Evolutionary conservation across 768 basidiomycete species (phyloP), one percentile per base, ranked within the genome.

Genomic region (Trametes villosa): DNA sequence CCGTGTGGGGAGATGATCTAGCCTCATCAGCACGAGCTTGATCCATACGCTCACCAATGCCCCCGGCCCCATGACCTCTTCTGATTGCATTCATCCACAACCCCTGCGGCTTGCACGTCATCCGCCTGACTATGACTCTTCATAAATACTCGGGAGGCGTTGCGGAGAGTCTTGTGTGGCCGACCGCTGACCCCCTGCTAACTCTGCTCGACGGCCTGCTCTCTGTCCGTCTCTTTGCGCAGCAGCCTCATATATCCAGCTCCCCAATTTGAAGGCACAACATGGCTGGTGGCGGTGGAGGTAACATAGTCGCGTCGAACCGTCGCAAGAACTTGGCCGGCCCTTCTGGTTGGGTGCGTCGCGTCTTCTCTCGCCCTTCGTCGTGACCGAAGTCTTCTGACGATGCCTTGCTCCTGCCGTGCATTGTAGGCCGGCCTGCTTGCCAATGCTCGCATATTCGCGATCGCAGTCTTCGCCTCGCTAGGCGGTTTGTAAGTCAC

Each of bases 391-490:
- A 44, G 26, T n/a, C 27, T 20, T 40, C 29, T 52, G 27, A 48
- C n/a, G 36, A 57, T 18, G 27, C 33, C 49, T 44, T 40, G 47
- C 58, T 31, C 33, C 65, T 44, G 33, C 62, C 56, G 48, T 61
- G 24, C 20, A 54, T 27, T 15, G 26, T 67, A 86, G 87, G 81
- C 79, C 57, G 88, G 87, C 9, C 77, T 90, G 34, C 76, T 89
- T 4, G 82, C 83, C 61, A 93, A 93, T 70, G 78, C 83, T 46
- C 80, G 78, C 65, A 76, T 89, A 27, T 86, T 91, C 58, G 76
- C 81, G 27, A 85, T 91, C 53, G 85, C 91, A 15, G 81, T 89
- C 20, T 93, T 92, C 67, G 91, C 90, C 3, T 91, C 89, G 15
- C 77, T 92, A 22, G 91, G 91, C 70, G 89, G 90, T 67, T 72